A percentile compares a stretch with the other conserved stretches of the same genome.
phyloP scores from a whole-genome alignment of 2,329 filamentous ascomycete genomes.

The Diaporthe sp. region DNA sequence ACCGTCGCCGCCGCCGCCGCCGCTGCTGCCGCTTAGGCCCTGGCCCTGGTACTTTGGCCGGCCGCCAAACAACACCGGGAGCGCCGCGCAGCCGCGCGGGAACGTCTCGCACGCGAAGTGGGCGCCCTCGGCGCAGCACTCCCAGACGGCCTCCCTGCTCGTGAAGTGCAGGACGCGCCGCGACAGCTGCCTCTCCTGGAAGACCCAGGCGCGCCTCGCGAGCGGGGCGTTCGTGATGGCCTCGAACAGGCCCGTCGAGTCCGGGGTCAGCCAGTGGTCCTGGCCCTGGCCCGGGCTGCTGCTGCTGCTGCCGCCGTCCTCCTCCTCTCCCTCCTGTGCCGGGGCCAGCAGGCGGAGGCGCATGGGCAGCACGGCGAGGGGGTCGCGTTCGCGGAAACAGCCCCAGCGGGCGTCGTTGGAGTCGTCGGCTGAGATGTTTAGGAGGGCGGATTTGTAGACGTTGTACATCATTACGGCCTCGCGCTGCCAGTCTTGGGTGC shows the following conservation, averaged over 20 bases:
- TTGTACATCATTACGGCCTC: constrained; percentile 40
- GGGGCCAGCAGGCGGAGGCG: constrained; percentile 10
- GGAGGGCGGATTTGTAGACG: constrained; percentile 34
- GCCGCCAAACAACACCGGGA: neutral
- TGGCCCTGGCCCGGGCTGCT: neutral
- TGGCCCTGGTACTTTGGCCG: constrained; percentile 7
- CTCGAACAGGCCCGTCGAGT: neutral
- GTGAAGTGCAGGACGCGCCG: constrained; percentile 32
- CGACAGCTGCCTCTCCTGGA: constrained; percentile 38
- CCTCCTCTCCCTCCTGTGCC: neutral
- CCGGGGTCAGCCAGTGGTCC: neutral
- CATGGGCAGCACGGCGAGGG: neutral
- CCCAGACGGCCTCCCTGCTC: constrained; percentile 19
- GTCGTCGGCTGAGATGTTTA: constrained; percentile 33
- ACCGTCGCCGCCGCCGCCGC: neutral
- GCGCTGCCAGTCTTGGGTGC: constrained; percentile 35
- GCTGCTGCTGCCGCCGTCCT: neutral
- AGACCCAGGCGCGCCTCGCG: constrained; percentile 27
- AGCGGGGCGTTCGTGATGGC: neutral
- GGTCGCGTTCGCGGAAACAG: neutral
- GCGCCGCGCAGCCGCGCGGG: neutral
- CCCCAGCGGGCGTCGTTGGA: constrained; percentile 21
- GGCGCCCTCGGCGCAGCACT: constrained; percentile 42
- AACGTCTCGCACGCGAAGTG: constrained; percentile 19
- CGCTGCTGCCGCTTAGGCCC: neutral